Evolutionary conservation across 768 basidiomycete species (phyloP), one percentile per base, ranked within the genome.

Genomic region (Daedaleopsis sinensis): DNA sequence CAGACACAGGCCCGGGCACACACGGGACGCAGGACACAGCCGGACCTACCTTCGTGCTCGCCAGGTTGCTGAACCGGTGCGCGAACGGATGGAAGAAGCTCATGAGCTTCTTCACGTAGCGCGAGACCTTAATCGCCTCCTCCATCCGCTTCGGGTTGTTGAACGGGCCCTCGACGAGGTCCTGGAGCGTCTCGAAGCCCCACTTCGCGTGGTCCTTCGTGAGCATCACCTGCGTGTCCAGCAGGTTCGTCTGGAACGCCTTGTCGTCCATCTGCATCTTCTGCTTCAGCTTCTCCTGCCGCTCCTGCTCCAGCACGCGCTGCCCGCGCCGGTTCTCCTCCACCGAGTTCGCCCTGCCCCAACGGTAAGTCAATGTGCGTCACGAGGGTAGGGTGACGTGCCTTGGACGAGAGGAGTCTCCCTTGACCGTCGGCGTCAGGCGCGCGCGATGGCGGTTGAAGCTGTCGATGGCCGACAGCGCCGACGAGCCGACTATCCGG

Each of bases 231-330:
- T 94, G 92, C 2, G 94, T 93, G 67, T 97, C 94, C 21, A 95
- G 80, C 52, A 99, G 78, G 43, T 81, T 83, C 5, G 87, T 79
- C 70, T 96, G 93, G 75, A 98, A 99, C 5, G 90, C 84, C 72
- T 83, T 89, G 73, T 98, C 97, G 71, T 99, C 97, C 86, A 98
- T 93, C 75, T 94, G 91, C 84, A 97, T 87, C 61, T 89, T 91
- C 70, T 91, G 83, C 71, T 94, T 93, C 56, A 97, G 80, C 74
- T 93, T 95, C 24, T 85, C 88, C 68, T 94, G 80, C 74, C 93
- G 95, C 24, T 85, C 88, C 68, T 94, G 91, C 67, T 97, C 94
- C 2, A 96, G 89, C 67, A 94, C 93, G 62, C 92, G 82, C 74
- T 97, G 96, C 13, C 92, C 92, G 49, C 94, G 83, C 35, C 91